These are phyloP conservation scores for Rusavskia elegans DNA, from an alignment of 495 filamentous ascomycete species.

Conservation along the genomic window DNA sequence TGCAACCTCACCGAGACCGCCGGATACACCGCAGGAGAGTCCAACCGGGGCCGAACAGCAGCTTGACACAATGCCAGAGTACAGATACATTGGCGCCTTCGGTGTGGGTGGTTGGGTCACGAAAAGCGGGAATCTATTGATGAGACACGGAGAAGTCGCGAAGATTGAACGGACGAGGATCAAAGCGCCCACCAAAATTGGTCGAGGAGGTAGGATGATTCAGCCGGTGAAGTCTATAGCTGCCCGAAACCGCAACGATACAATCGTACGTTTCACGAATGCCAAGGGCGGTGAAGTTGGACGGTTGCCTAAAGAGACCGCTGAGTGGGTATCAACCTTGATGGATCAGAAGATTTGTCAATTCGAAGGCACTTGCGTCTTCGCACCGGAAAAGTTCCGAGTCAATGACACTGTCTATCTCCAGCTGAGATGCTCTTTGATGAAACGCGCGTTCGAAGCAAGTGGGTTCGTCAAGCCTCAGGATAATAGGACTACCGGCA, in stretches of 20 bases:
- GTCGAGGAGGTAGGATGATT: conserved; percentile 32
- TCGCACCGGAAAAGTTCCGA: conserved; percentile 63
- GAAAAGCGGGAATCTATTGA: conserved; percentile 54
- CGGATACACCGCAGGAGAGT: not conserved
- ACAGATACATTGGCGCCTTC: conserved; percentile 79
- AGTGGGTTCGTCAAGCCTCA: conserved; percentile 34
- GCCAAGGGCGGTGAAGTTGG: conserved; percentile 67
- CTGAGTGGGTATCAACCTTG: conserved; percentile 86
- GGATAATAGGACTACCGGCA: conserved; percentile 51
- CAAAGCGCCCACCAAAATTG: conserved; percentile 38
- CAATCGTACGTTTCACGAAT: conserved; percentile 90
- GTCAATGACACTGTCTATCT: conserved; percentile 89
- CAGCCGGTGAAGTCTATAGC: conserved; percentile 21
- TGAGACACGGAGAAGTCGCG: conserved; percentile 64
- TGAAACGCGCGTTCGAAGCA: conserved; percentile 55
- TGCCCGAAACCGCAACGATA: conserved; percentile 42
- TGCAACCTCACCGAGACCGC: not conserved
- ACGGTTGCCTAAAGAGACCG: conserved; percentile 72
- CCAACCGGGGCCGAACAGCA: not conserved
- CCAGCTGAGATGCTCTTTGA: conserved; percentile 66
- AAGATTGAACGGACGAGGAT: conserved; percentile 77
- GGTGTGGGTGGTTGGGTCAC: conserved; percentile 88
- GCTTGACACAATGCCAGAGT: conserved; percentile 32
- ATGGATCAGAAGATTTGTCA: conserved; percentile 82
- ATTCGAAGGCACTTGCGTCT: conserved; percentile 84